Evolutionary conservation across 768 basidiomycete genomes (phyloP).

Genomic region (Calvatia gigantea): DNA sequence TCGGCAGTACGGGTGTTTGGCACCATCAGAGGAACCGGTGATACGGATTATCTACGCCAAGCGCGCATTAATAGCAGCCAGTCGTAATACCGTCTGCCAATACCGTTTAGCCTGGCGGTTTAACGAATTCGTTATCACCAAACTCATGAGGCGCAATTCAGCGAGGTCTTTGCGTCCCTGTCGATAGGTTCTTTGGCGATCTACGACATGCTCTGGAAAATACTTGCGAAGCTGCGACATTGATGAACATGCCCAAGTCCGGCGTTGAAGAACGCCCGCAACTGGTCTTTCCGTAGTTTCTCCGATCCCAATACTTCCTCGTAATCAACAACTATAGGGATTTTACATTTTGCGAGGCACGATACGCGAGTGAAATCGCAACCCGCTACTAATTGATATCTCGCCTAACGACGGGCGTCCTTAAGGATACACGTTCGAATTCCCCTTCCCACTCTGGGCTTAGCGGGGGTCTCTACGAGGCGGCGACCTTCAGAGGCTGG

Average conservation of each 20-base stretch:
- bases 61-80: neutral
- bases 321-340: neutral
- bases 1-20: neutral
- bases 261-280: neutral
- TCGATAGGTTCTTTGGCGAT: neutral
- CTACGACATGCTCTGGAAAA: neutral
- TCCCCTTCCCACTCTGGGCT: neutral
- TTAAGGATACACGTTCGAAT: neutral
- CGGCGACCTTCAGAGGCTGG: neutral
- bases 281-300: neutral
- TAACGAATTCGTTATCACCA: neutral
- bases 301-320: neutral
- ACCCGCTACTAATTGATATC: neutral
- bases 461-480: neutral
- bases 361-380: neutral
- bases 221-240: conserved; percentile 1
- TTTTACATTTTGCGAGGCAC: neutral
- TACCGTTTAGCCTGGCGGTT: neutral
- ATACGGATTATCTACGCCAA: neutral
- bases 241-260: neutral
- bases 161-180: conserved; percentile 10
- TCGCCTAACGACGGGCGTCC: neutral
- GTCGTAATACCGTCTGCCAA: neutral
- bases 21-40: conserved; percentile 4
- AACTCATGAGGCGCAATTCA: neutral